Conservation (phyloP, 805 yeast species). For the Naumovozyma castellii region DNA sequence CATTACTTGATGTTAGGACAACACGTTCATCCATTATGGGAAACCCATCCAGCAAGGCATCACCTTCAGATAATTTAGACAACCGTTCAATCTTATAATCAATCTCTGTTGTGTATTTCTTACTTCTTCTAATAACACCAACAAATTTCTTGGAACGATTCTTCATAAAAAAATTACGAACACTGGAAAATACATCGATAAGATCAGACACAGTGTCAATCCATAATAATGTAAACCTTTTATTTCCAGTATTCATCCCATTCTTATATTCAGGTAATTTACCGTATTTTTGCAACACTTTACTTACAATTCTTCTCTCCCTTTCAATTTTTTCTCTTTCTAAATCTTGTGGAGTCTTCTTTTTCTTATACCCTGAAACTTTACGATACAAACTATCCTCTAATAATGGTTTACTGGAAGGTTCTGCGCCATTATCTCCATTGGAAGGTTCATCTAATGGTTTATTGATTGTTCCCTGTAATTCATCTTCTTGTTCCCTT, state of each 20-base stretch:
- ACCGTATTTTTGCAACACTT: slow-evolving; percentile 46
- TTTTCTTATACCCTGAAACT: slow-evolving; percentile 19
- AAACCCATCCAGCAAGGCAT: slow-evolving; percentile 29
- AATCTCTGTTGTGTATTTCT: slow-evolving; percentile 52
- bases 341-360: slow-evolving; percentile 28
- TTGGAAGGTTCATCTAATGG: slow-evolving; percentile 1
- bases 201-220: slow-evolving; percentile 72
- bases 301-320: slow-evolving; percentile 49
- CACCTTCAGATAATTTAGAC: slow-evolving; percentile 53
- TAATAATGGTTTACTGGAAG: slow-evolving; percentile 23
- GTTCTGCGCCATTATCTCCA: background rate
- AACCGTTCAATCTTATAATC: slow-evolving; percentile 68
- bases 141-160: slow-evolving; percentile 63
- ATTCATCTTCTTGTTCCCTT: slow-evolving; percentile 22
- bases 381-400: slow-evolving; percentile 27
- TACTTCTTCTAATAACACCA: slow-evolving; percentile 54
- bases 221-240: slow-evolving; percentile 70
- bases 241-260: slow-evolving; percentile 41
- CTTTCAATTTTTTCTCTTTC: slow-evolving; percentile 41
- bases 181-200: slow-evolving; percentile 72
- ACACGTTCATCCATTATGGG: slow-evolving; percentile 35
- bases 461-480: slow-evolving; percentile 8
- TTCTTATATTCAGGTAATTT: slow-evolving; percentile 44
- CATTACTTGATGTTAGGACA: slow-evolving; percentile 40
- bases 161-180: slow-evolving; percentile 67